A percentile compares a stretch with the other conserved stretches of the same genome.
Evolutionary conservation across 2,329 filamentous ascomycete species (phyloP).

Genomic region (Trichoderma afroharzianum): DNA sequence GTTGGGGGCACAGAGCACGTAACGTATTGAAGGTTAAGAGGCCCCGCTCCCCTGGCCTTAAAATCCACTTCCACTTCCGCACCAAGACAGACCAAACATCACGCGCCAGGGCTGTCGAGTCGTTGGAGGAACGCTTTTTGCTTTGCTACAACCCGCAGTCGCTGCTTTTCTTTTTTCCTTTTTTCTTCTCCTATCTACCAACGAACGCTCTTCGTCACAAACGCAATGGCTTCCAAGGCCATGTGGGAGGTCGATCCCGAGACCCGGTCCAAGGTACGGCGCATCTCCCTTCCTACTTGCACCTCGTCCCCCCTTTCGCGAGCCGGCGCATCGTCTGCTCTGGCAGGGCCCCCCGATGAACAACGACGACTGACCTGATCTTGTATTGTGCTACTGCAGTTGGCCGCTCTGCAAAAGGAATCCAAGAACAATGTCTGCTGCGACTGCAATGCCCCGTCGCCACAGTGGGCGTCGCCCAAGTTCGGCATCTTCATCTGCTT

Average conservation of each 20-base stretch:
- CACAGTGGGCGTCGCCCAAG: constrained; percentile 97
- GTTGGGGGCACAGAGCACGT: background rate
- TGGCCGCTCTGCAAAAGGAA: constrained; percentile 86
- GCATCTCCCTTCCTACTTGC: constrained; percentile 12
- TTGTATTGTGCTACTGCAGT: constrained; percentile 45
- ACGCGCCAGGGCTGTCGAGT: background rate
- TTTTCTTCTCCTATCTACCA: background rate
- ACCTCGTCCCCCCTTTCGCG: background rate
- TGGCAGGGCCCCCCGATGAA: background rate
- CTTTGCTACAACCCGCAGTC: background rate
- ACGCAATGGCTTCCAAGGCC: constrained; percentile 63
- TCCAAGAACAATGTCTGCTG: constrained; percentile 87
- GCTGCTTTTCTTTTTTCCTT: background rate
- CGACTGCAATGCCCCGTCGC: constrained; percentile 92
- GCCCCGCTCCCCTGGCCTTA: constrained; percentile 10
- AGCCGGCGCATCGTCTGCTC: constrained; percentile 14
- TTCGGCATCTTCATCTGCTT: constrained; percentile 99
- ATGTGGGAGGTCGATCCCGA: constrained; percentile 99
- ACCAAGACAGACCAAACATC: constrained; percentile 4
- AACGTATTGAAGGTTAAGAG: background rate
- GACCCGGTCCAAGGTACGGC: constrained; percentile 82
- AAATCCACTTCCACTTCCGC: constrained; percentile 11
- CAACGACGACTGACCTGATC: constrained; percentile 19
- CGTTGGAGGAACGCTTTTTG: background rate
- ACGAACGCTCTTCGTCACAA: background rate